Percentiles rank a stretch among this genome's conserved stretches.
Evolutionary conservation across 2,329 filamentous ascomycete species (phyloP).

Genomic region (Fusarium albidum): DNA sequence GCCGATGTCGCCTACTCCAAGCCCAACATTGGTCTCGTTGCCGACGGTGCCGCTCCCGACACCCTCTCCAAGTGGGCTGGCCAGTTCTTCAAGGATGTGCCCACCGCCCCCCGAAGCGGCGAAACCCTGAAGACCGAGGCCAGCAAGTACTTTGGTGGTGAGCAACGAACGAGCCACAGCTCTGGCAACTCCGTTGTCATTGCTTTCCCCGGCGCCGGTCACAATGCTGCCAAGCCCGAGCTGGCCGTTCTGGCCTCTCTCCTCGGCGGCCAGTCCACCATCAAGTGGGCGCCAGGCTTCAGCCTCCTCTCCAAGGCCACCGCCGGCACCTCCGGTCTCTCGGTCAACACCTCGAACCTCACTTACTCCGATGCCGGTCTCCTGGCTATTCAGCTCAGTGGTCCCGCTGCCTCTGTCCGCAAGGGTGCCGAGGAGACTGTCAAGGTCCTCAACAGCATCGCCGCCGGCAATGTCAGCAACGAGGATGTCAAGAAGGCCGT

Average conservation of each 20-base stretch:
- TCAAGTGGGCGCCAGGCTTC: conserved; percentile 97
- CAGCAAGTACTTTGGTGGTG: conserved; percentile 92
- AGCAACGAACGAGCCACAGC: conserved; percentile 84
- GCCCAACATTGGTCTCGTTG: conserved; percentile 89
- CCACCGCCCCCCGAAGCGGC: conserved; percentile 61
- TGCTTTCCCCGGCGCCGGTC: conserved; percentile 90
- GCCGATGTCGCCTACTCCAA: conserved; percentile 84
- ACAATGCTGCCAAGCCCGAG: conserved; percentile 86
- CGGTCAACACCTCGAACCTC: conserved; percentile 77
- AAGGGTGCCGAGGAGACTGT: conserved; percentile 79
- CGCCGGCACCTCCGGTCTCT: conserved; percentile 70
- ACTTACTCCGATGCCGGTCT: conserved; percentile 96
- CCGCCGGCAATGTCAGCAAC: conserved; percentile 76
- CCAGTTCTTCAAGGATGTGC: conserved; percentile 85
- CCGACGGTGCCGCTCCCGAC: conserved; percentile 81
- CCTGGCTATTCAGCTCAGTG: conserved; percentile 81
- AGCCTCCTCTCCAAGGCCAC: conserved; percentile 85
- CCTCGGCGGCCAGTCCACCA: conserved; percentile 86
- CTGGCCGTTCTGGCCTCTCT: conserved; percentile 86
- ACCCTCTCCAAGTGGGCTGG: conserved; percentile 89
- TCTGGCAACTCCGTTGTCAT: conserved; percentile 86
- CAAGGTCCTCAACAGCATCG: conserved; percentile 82
- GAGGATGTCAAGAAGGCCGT: conserved; percentile 93
- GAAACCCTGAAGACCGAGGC: conserved; percentile 66
- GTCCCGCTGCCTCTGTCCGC: conserved; percentile 75